These are phyloP conservation scores for Cytospora piceae DNA, from an alignment of 2,329 filamentous ascomycete species.

Conservation along the genomic window DNA sequence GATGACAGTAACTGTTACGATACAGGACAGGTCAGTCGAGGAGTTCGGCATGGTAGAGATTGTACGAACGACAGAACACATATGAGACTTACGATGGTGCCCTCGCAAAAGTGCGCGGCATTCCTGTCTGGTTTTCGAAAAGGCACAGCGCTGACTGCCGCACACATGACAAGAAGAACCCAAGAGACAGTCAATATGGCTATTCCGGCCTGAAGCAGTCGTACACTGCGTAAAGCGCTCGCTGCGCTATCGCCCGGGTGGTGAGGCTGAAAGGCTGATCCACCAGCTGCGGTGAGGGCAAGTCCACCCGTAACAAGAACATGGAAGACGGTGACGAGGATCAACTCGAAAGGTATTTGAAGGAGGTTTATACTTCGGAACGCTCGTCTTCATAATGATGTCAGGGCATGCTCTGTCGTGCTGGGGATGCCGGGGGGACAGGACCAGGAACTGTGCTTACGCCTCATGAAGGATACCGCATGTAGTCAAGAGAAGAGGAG, in stretches of 20 bases:
- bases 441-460: not conserved
- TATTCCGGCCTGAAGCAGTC: not conserved
- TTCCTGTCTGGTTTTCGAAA: not conserved
- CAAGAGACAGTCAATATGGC: not conserved
- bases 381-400: not conserved
- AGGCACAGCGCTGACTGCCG: not conserved
- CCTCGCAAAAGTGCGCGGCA: not conserved
- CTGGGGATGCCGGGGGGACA: not conserved
- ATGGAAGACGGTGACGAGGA: not conserved
- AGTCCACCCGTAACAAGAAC: not conserved
- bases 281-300: not conserved
- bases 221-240: not conserved
- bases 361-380: not conserved
- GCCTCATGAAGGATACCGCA: constrained; percentile 1
- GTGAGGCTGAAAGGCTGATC: not conserved
- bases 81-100: not conserved
- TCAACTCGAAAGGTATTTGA: not conserved
- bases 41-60: not conserved
- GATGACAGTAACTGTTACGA: not conserved
- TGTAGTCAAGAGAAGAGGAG: not conserved
- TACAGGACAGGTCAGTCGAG: not conserved
- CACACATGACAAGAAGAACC: not conserved
- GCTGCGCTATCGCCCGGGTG: not conserved
- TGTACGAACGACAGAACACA: not conserved
- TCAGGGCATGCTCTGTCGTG: not conserved